Evolutionary conservation across 139 green algal species (phyloP).

Genomic region (Chlamydomonas asymmetrica): DNA sequence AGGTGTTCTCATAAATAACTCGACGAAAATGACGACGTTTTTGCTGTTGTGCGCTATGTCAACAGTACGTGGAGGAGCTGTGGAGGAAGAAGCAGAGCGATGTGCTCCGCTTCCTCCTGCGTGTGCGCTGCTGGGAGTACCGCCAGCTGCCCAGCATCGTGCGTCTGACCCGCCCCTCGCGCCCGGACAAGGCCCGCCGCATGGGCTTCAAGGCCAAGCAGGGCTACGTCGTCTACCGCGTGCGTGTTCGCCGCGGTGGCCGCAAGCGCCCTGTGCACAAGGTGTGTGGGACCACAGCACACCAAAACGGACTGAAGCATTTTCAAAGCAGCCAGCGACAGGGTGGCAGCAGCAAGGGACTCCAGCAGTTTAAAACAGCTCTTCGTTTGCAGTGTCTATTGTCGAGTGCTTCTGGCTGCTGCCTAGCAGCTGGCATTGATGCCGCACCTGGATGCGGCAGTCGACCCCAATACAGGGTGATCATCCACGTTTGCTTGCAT

Average conservation of each 20-base stretch:
- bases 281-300: constrained; percentile 66
- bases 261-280: constrained; percentile 96
- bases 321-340: background rate
- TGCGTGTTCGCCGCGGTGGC: constrained; percentile 93
- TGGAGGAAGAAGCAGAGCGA: constrained; percentile 99
- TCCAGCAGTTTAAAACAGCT: no score
- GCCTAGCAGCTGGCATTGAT: no score
- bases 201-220: constrained; percentile 98
- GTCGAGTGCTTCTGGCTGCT: no score
- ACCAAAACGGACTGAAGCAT: no score
- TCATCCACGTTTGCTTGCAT: no score
- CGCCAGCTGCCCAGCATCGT: constrained; percentile 92
- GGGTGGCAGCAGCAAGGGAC: background rate
- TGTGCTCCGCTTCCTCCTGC: constrained; percentile 97
- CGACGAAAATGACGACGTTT: no score
- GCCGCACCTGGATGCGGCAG: no score
- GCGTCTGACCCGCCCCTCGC: constrained; percentile 82
- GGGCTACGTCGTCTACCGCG: constrained; percentile 95
- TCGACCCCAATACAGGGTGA: no score
- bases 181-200: constrained; percentile 96
- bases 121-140: constrained; percentile 99
- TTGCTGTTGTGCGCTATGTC: no score
- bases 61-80: constrained; percentile 99
- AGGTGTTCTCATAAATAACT: background rate
- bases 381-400: no score